A percentile compares a stretch with the other conserved stretches of the same genome.
Evolutionary conservation across 352 stramenopile genomes (phyloP).

Genomic region (Blastocystis sp.): DNA sequence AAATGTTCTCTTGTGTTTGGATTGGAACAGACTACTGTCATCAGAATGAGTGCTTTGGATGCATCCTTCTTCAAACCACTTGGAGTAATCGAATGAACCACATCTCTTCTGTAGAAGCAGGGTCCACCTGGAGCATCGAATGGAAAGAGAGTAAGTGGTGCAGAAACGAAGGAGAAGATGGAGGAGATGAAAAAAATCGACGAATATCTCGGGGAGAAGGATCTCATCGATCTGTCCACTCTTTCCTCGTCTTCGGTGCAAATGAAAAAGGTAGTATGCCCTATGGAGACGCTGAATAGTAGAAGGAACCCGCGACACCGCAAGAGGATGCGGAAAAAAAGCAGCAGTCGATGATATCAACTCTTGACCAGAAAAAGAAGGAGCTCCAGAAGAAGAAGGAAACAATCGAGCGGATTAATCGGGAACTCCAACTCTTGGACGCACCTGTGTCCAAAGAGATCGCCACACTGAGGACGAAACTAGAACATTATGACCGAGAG

Average conservation of each 20-base stretch:
- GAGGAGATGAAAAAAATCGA: conserved; percentile 1
- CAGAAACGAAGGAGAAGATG: not conserved
- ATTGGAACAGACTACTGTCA: too few species aligned
- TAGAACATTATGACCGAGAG: conserved; percentile 28
- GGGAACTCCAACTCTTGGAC: conserved; percentile 37
- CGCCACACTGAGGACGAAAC: not conserved
- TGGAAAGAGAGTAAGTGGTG: not conserved
- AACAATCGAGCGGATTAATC: conserved; percentile 32
- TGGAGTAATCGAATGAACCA: too few species aligned
- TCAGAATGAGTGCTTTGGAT: too few species aligned
- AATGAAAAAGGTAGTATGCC: not conserved
- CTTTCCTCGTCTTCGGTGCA: not conserved
- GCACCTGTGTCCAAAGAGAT: conserved; percentile 50
- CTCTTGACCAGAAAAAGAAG: conserved; percentile 36
- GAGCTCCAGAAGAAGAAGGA: conserved; percentile 51
- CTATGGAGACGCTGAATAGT: not conserved
- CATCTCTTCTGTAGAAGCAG: too few species aligned
- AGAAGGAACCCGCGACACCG: not conserved
- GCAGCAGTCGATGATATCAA: conserved; percentile 36
- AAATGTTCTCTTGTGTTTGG: too few species aligned
- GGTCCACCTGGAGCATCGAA: too few species aligned
- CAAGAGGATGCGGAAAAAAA: conserved; percentile 44
- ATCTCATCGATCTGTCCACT: conserved; percentile 41
- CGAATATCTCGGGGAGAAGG: not conserved
- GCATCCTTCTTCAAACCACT: too few species aligned